These are phyloP conservation scores for Colletotrichum euphorbiae DNA, from an alignment of 2,329 filamentous ascomycete species.

Conservation along the genomic window DNA sequence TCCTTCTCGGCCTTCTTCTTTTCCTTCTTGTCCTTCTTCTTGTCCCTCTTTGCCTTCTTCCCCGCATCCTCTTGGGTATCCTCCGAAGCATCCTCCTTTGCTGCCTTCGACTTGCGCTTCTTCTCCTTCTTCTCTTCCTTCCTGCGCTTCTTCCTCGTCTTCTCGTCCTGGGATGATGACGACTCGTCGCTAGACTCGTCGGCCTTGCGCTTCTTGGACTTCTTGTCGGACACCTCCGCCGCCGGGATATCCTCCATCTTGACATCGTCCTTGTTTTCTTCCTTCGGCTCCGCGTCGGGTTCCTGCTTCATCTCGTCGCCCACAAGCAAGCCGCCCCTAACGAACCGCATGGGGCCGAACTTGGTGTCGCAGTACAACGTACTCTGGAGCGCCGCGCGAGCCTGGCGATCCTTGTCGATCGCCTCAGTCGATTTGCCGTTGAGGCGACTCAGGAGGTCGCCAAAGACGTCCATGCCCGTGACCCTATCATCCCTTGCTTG, in stretches of 20 bases:
- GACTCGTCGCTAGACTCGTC: slow-evolving; percentile 50
- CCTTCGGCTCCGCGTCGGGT: slow-evolving; percentile 47
- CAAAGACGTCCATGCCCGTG: slow-evolving; percentile 88
- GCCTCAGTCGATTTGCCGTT: slow-evolving; percentile 87
- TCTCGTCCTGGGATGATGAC: slow-evolving; percentile 46
- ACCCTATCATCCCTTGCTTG: slow-evolving; percentile 79
- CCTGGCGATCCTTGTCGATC: slow-evolving; percentile 76
- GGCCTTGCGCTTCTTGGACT: slow-evolving; percentile 62
- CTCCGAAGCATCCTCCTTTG: slow-evolving; percentile 44
- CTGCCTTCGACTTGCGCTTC: slow-evolving; percentile 53
- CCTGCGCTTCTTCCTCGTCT: slow-evolving; percentile 52
- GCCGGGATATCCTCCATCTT: slow-evolving; percentile 42
- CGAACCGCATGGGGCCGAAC: slow-evolving; percentile 86
- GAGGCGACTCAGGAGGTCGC: slow-evolving; percentile 85
- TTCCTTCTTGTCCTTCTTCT: slow-evolving; percentile 43
- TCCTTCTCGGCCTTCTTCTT: slow-evolving; percentile 54
- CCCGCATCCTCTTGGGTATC: slow-evolving; percentile 43
- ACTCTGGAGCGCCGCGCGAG: slow-evolving; percentile 76
- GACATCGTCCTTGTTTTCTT: slow-evolving; percentile 43
- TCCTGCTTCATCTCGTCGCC: slow-evolving; percentile 66
- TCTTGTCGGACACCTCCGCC: slow-evolving; percentile 53
- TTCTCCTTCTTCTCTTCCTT: slow-evolving; percentile 56
- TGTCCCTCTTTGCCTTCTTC: slow-evolving; percentile 44
- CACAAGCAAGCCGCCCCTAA: slow-evolving; percentile 81
- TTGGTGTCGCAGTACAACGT: slow-evolving; percentile 79